Evolutionary conservation across 805 yeast species (phyloP).

Genomic region (Yarrowia porcina): DNA sequence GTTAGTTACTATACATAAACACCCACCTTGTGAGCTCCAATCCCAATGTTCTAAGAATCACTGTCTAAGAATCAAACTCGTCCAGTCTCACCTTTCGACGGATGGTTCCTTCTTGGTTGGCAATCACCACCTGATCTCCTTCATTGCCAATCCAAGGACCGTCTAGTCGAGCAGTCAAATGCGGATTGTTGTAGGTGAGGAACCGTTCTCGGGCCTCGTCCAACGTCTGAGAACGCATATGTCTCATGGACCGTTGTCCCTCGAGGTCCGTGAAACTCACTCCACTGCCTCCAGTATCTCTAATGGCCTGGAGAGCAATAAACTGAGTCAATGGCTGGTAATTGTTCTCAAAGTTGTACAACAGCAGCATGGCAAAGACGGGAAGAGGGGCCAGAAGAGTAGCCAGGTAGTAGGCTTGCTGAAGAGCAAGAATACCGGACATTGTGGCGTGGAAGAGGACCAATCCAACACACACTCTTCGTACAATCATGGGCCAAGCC

Average conservation of each 20-base stretch:
- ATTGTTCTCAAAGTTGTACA: conserved; percentile 78
- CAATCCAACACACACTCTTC: conserved; percentile 78
- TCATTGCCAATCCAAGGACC: conserved; percentile 80
- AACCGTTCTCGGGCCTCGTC: conserved; percentile 74
- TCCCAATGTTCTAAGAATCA: too few relatives aligned
- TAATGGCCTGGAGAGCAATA: conserved; percentile 80
- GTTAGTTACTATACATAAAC: conserved; percentile 14
- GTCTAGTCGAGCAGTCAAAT: conserved; percentile 63
- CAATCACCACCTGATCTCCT: conserved; percentile 51
- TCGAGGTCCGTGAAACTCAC: conserved; percentile 22
- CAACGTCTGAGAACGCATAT: conserved; percentile 49
- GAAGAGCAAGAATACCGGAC: conserved; percentile 84
- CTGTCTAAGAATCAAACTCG: conserved; percentile 44
- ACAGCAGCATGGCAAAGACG: conserved; percentile 55
- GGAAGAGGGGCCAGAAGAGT: conserved; percentile 74
- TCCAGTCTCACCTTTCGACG: conserved; percentile 40
- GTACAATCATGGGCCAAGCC: conserved; percentile 88
- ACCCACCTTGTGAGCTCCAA: neutral
- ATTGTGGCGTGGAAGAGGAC: conserved; percentile 84
- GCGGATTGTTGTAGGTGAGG: conserved; percentile 75
- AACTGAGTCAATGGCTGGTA: conserved; percentile 78
- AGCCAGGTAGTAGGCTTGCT: conserved; percentile 74
- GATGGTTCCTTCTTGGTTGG: conserved; percentile 44
- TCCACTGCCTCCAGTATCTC: conserved; percentile 11
- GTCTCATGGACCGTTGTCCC: conserved; percentile 3